These are phyloP conservation scores for Colletotrichum sp. DNA, from an alignment of 2,329 filamentous ascomycete species.

Conservation along the genomic window DNA sequence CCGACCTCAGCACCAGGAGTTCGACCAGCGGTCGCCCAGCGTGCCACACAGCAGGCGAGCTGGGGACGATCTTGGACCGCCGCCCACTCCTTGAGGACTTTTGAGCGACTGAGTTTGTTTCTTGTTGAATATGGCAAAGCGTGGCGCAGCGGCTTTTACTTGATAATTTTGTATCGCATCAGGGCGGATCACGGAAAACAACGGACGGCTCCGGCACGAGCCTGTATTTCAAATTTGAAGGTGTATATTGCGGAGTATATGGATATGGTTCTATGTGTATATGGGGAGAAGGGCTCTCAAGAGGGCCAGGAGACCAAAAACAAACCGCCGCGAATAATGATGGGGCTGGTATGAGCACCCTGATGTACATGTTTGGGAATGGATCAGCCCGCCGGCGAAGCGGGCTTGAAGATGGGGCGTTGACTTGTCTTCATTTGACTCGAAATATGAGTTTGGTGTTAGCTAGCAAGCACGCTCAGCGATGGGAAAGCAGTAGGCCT, in stretches of 20 bases:
- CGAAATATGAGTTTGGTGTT: not conserved
- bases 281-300: not conserved
- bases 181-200: constrained; percentile 9
- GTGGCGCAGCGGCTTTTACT: constrained; percentile 7
- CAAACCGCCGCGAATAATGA: not conserved
- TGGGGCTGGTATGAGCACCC: not conserved
- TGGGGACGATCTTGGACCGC: constrained; percentile 25
- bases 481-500: not conserved
- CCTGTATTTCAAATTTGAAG: not conserved
- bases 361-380: not conserved
- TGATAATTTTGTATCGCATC: constrained; percentile 7
- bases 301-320: not conserved
- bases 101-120: not conserved
- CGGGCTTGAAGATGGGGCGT: not conserved
- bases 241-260: constrained; percentile 1
- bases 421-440: not conserved
- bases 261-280: not conserved
- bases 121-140: constrained; percentile 9
- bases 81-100: not conserved
- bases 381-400: not conserved
- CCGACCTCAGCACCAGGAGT: constrained; percentile 37
- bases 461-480: not conserved
- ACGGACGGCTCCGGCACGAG: constrained; percentile 4
- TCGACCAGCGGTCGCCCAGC: not conserved
- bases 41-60: constrained; percentile 19